A percentile compares a stretch with the other conserved stretches of the same genome.
phyloP scores from a whole-genome alignment of 768 basidiomycete genomes.

The Naganishia onofrii region DNA sequence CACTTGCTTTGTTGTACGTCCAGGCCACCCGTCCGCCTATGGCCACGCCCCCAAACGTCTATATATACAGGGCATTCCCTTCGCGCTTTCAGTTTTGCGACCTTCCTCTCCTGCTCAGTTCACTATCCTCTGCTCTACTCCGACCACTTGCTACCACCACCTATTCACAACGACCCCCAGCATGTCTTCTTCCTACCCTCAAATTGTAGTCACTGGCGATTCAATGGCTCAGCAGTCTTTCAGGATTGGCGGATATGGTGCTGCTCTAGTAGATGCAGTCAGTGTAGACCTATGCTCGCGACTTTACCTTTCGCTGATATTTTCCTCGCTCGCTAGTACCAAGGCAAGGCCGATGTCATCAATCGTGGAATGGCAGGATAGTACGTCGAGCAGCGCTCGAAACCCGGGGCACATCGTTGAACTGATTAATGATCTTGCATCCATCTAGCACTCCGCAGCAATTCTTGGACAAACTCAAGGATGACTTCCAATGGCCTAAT shows the following conservation, averaged over 20 bases:
- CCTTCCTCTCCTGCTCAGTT: too few relatives aligned
- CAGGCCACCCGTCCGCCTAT: too few relatives aligned
- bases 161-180: too few relatives aligned
- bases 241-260: conserved; percentile 18
- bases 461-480: conserved; percentile 8
- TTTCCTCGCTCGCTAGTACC: not conserved
- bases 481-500: conserved; percentile 12
- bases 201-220: conserved; percentile 19
- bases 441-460: conserved; percentile 1
- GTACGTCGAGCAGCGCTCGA: not conserved
- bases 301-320: not conserved
- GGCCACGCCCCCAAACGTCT: too few relatives aligned
- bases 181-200: conserved; percentile 9
- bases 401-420: too few relatives aligned
- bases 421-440: not conserved
- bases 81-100: too few relatives aligned
- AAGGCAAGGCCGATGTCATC: conserved; percentile 18
- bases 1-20: too few relatives aligned
- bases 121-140: too few relatives aligned
- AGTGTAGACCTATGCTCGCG: not conserved
- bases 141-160: too few relatives aligned
- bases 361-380: conserved; percentile 25
- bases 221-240: conserved; percentile 21
- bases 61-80: too few relatives aligned
- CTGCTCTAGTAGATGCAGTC: conserved; percentile 19